Percentiles rank a stretch among this genome's conserved stretches.
phyloP scores from a whole-genome alignment of 306 rosid genomes.

The Prunus armeniaca region DNA sequence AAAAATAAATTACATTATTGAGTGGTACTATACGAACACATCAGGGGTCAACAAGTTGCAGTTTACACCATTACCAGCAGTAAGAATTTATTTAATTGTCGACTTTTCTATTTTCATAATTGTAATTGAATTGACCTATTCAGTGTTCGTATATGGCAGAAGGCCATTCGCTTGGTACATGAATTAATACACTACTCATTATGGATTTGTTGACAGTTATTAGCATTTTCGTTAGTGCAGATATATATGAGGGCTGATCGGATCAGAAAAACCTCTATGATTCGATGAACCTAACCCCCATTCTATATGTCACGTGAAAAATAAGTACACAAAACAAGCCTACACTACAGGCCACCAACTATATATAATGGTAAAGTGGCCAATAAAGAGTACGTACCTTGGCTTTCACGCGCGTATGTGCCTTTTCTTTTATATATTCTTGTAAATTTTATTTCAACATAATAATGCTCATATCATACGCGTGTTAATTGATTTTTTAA shows the following conservation, averaged over 20 bases:
- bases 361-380: not conserved
- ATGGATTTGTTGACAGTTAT: not conserved
- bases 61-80: not conserved
- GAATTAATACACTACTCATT: not conserved
- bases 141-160: not conserved
- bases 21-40: too few relatives aligned
- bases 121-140: not conserved
- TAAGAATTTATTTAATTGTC: too few relatives aligned
- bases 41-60: not conserved
- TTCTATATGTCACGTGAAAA: not conserved
- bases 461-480: too few relatives aligned
- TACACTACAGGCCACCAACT: not conserved
- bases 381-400: not conserved
- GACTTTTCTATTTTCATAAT: too few relatives aligned
- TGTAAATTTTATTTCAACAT: too few relatives aligned
- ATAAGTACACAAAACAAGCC: not conserved
- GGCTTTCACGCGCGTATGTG: not conserved
- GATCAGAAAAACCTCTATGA: not conserved
- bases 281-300: not conserved
- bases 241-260: not conserved
- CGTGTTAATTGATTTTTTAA: too few relatives aligned
- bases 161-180: not conserved
- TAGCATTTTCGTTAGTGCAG: not conserved
- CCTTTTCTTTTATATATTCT: too few relatives aligned
- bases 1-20: too few relatives aligned